Percentiles rank a stretch among this genome's conserved stretches.
Conservation (phyloP, 305 asterid genomes). For the Vinca major region DNA sequence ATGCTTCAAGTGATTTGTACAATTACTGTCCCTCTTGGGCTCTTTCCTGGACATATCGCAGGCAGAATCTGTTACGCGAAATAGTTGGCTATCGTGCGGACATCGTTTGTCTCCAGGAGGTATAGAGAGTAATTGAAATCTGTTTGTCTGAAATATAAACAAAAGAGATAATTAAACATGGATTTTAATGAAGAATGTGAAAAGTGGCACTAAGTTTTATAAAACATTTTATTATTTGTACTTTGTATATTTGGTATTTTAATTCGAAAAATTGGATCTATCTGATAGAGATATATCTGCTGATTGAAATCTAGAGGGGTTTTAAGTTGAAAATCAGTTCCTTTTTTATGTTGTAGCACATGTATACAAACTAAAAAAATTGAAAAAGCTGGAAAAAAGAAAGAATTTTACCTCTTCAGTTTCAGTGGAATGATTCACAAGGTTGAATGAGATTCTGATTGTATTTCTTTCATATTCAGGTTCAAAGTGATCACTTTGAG, state of each 20-base stretch:
- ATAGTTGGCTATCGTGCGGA: conserved; percentile 88
- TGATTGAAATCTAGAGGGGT: neutral
- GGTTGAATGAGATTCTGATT: neutral
- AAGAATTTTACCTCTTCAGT: neutral
- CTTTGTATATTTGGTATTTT: neutral
- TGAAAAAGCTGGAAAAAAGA: neutral
- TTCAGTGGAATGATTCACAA: neutral
- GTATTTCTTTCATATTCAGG: conserved; percentile 35
- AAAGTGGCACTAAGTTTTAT: neutral
- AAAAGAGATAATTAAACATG: neutral
- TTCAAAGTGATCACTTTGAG: conserved; percentile 87
- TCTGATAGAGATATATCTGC: neutral
- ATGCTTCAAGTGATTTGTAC: conserved; percentile 63
- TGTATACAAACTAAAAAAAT: neutral
- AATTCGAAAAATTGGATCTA: neutral
- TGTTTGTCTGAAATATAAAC: neutral
- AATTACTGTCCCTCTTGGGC: conserved; percentile 98
- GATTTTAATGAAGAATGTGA: neutral
- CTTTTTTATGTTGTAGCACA: neutral
- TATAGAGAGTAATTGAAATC: conserved; percentile 16
- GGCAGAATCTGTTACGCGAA: conserved; percentile 84
- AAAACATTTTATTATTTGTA: neutral
- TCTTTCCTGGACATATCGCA: conserved; percentile 94
- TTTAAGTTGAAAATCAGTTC: neutral
- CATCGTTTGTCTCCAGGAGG: conserved; percentile 98